Percentiles rank a stretch among this genome's conserved stretches.
Conservation (phyloP, 108 stramenopile species). For the Phaeodactylum tricornutum region DNA sequence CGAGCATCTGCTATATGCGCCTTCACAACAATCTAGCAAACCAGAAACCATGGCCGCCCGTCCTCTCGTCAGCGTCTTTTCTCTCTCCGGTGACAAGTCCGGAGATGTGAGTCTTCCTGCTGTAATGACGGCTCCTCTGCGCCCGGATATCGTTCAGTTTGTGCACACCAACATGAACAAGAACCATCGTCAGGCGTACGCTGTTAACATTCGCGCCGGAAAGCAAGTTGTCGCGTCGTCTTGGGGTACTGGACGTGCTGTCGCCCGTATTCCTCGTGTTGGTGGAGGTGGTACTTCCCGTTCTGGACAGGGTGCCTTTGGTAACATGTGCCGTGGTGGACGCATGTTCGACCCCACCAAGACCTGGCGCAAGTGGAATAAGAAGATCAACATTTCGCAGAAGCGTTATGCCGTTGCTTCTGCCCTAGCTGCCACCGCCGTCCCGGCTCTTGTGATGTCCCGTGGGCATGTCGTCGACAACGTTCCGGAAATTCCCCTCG, state of each 20-base stretch:
- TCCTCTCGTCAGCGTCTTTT: constrained; percentile 93
- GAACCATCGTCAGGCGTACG: constrained; percentile 98
- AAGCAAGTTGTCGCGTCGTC: constrained; percentile 80
- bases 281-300: constrained; percentile 94
- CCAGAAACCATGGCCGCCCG: constrained; percentile 85
- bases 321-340: constrained; percentile 95
- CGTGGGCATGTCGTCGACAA: constrained; percentile 92
- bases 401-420: constrained; percentile 97
- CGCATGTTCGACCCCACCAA: constrained; percentile 99
- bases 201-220: constrained; percentile 90
- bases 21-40: too few species aligned
- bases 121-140: constrained; percentile 96
- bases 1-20: too few species aligned
- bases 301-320: constrained; percentile 62
- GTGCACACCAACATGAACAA: constrained; percentile 99
- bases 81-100: constrained; percentile 77
- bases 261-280: constrained; percentile 99
- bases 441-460: constrained; percentile 96
- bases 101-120: constrained; percentile 87
- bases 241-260: constrained; percentile 99
- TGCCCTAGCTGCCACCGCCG: constrained; percentile 93
- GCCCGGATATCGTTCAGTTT: constrained; percentile 96
- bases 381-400: constrained; percentile 93
- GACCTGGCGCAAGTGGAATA: constrained; percentile 99
- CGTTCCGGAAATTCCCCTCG: constrained; percentile 96